Percentiles rank a stretch among this genome's conserved stretches.
These are phyloP conservation scores for Elongisporangium anandrum DNA, from an alignment of 352 stramenopile genomes.

Conservation along the genomic window DNA sequence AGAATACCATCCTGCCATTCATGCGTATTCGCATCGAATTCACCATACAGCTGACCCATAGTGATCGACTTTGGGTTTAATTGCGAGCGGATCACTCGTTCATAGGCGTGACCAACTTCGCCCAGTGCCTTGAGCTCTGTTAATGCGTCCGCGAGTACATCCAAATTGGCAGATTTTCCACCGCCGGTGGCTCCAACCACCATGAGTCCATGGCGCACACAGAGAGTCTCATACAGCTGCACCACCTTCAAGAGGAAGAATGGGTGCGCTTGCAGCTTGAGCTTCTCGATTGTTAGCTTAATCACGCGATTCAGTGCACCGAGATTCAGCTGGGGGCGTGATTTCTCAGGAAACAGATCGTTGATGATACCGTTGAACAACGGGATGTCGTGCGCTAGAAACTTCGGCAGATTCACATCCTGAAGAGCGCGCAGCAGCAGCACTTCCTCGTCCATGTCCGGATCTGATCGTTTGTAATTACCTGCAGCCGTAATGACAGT, in stretches of 20 bases:
- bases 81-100: constrained; percentile 87
- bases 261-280: constrained; percentile 82
- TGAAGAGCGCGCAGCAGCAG: constrained; percentile 92
- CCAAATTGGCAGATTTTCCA: constrained; percentile 90
- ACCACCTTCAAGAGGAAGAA: constrained; percentile 95
- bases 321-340: constrained; percentile 84
- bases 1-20: constrained; percentile 96
- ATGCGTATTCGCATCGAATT: constrained; percentile 93
- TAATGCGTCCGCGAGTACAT: constrained; percentile 88
- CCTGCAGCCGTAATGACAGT: constrained; percentile 87
- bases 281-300: constrained; percentile 76
- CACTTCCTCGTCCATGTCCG: constrained; percentile 92
- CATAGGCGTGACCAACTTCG: constrained; percentile 83
- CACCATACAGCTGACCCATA: constrained; percentile 93
- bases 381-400: constrained; percentile 92
- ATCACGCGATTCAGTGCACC: constrained; percentile 87
- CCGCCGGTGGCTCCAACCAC: constrained; percentile 90
- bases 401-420: constrained; percentile 96
- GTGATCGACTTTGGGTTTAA: constrained; percentile 95
- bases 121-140: constrained; percentile 78
- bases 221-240: constrained; percentile 94
- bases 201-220: constrained; percentile 95
- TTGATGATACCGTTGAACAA: constrained; percentile 95
- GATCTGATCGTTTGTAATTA: constrained; percentile 89
- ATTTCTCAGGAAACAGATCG: constrained; percentile 93